These are phyloP conservation scores for Globisporangium takayamanum DNA, from an alignment of 352 stramenopile species.

Conservation along the genomic window DNA sequence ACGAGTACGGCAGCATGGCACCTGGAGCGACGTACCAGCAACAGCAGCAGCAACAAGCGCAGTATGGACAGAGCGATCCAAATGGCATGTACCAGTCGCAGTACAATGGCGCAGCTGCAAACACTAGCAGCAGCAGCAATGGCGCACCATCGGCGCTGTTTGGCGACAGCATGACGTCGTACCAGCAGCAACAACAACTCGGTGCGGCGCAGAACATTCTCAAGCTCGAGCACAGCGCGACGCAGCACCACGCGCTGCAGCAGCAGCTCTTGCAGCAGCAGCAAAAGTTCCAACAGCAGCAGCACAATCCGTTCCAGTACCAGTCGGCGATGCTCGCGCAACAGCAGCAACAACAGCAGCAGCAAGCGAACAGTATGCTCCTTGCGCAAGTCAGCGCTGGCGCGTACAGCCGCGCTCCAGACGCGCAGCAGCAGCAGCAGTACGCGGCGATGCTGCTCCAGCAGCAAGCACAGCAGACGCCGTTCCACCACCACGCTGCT, in stretches of 20 bases:
- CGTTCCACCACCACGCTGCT: constrained; percentile 14
- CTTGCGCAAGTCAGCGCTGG: constrained; percentile 23
- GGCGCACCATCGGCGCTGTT: constrained; percentile 12
- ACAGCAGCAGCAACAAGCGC: constrained; percentile 13
- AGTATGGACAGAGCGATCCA: constrained; percentile 25
- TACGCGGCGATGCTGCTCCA: constrained; percentile 64
- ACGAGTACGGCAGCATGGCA: constrained; percentile 23
- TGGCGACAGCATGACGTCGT: constrained; percentile 6
- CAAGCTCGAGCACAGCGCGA: constrained; percentile 35
- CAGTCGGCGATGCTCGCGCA: constrained; percentile 37
- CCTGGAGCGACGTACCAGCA: constrained; percentile 17
- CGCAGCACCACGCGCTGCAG: constrained; percentile 35
- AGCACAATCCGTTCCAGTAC: constrained; percentile 53
- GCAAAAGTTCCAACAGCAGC: constrained; percentile 43
- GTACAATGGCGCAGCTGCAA: constrained; percentile 3
- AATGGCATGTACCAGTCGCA: constrained; percentile 23
- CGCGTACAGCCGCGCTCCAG: constrained; percentile 2
- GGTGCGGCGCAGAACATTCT: constrained; percentile 15
- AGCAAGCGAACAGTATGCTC: constrained; percentile 40
- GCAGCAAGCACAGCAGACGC: constrained; percentile 26
- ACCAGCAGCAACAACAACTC: constrained; percentile 15
- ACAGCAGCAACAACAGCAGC: constrained; percentile 12
- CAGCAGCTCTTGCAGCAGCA: constrained; percentile 55
- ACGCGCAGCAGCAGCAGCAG: constrained; percentile 38
- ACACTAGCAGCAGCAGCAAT: constrained; percentile 3